Evolutionary conservation across 176 grass and related monocot species (phyloP).

Genomic region (Rhipidocladum racemiflorum): DNA sequence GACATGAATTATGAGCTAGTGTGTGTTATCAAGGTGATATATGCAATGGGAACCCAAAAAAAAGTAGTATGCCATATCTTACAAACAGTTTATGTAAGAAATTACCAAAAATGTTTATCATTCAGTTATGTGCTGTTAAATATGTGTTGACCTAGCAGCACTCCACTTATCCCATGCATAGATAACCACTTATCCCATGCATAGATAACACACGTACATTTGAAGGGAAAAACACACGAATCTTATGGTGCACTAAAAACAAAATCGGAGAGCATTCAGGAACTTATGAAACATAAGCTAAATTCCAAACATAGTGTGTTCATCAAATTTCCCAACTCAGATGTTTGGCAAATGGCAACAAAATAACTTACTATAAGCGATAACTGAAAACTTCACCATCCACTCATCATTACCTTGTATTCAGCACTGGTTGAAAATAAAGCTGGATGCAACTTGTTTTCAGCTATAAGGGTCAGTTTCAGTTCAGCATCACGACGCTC

Average conservation of each 20-base stretch:
- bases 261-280: not conserved
- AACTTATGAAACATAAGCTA: slow-evolving; percentile 21
- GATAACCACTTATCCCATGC: not conserved
- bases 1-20: not conserved
- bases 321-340: slow-evolving; percentile 4
- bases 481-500: slow-evolving; percentile 74
- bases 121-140: slow-evolving; percentile 12
- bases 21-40: not conserved
- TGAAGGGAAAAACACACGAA: not conserved
- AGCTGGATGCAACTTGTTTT: slow-evolving; percentile 89
- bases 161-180: not conserved
- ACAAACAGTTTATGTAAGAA: slow-evolving; percentile 13
- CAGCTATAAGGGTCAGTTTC: slow-evolving; percentile 66
- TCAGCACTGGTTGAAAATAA: slow-evolving; percentile 69
- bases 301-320: not conserved
- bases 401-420: slow-evolving; percentile 63
- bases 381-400: not conserved
- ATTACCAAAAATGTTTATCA: not conserved
- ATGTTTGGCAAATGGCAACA: not conserved
- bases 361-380: slow-evolving; percentile 1
- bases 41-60: not conserved
- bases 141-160: slow-evolving; percentile 16
- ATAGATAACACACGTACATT: slow-evolving; percentile 4
- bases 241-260: not conserved
- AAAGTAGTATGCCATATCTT: not conserved